Conservation (phyloP, 441 rosid genomes). For the Pelargonium australe region DNA sequence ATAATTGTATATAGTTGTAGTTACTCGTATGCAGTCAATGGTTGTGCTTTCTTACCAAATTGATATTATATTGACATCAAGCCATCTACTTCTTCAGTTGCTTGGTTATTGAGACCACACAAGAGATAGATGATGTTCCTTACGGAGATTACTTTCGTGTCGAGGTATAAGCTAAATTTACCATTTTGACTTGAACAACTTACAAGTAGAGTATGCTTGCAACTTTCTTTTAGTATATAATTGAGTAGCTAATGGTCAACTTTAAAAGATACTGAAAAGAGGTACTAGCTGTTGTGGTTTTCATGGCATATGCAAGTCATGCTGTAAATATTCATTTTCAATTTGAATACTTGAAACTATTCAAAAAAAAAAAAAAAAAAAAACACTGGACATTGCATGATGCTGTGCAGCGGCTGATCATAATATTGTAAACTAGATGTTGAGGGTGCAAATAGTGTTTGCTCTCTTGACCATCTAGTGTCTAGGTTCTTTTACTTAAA, state of each 20-base stretch:
- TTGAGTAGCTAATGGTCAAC: not conserved
- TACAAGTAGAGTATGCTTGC: not conserved
- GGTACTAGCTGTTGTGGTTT: not conserved
- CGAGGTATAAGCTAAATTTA: constrained; percentile 50
- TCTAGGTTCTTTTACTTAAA: no score
- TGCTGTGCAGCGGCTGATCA: no score
- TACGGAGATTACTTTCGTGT: constrained; percentile 84
- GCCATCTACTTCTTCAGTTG: constrained; percentile 44
- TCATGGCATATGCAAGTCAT: not conserved
- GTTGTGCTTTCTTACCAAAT: not conserved
- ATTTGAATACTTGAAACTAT: not conserved
- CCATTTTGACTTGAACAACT: constrained; percentile 4
- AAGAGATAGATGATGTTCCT: constrained; percentile 80
- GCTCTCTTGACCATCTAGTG: no score
- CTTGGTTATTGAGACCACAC: constrained; percentile 79
- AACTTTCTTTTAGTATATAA: not conserved
- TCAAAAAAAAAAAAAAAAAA: not conserved
- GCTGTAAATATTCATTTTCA: not conserved
- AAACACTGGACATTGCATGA: no score
- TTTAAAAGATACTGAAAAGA: not conserved
- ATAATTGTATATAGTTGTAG: not conserved
- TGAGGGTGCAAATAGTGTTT: no score
- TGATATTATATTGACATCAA: constrained; percentile 22
- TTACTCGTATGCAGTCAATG: not conserved
- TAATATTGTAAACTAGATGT: no score